phyloP scores from a whole-genome alignment of 2,329 filamentous ascomycete species.

The Pseudofabraea citricarpa region DNA sequence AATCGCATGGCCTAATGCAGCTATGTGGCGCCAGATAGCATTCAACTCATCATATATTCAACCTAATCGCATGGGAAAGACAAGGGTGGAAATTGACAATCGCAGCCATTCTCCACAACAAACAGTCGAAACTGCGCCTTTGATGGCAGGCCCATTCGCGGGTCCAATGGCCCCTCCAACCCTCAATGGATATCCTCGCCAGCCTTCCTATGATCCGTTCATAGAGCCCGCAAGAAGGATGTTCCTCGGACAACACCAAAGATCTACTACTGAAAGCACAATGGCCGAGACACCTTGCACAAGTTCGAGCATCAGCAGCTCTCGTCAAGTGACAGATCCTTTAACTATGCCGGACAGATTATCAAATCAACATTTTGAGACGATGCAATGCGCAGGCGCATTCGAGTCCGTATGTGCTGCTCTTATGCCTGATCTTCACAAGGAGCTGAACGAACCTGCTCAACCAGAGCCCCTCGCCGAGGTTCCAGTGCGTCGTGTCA shows the following conservation, averaged over 20 bases:
- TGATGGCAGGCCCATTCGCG: slow-evolving; percentile 23
- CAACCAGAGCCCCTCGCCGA: not conserved
- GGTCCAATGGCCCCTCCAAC: slow-evolving; percentile 19
- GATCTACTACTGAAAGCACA: slow-evolving; percentile 43
- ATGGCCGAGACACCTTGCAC: slow-evolving; percentile 19
- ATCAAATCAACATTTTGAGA: too few species aligned
- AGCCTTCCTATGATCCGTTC: slow-evolving; percentile 34
- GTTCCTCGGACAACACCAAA: too few species aligned
- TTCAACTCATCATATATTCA: slow-evolving; percentile 28
- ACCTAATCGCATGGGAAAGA: slow-evolving; percentile 35
- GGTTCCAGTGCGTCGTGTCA: not conserved
- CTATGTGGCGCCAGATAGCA: slow-evolving; percentile 57
- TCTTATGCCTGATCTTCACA: slow-evolving; percentile 16
- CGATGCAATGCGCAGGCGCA: slow-evolving; percentile 19
- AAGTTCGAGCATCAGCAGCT: slow-evolving; percentile 31
- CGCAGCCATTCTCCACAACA: slow-evolving; percentile 60
- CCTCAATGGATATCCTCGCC: slow-evolving; percentile 23
- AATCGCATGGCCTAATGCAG: slow-evolving; percentile 75
- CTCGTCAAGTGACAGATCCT: slow-evolving; percentile 26
- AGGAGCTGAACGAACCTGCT: slow-evolving; percentile 23
- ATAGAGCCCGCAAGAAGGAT: too few species aligned
- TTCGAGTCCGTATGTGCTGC: slow-evolving; percentile 25
- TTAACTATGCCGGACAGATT: too few species aligned
- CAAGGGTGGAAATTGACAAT: slow-evolving; percentile 38
- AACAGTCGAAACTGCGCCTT: slow-evolving; percentile 13